Evolutionary conservation across 768 basidiomycete species (phyloP), one percentile per base, ranked within the genome.

Genomic region (Dioszegia hungarica): DNA sequence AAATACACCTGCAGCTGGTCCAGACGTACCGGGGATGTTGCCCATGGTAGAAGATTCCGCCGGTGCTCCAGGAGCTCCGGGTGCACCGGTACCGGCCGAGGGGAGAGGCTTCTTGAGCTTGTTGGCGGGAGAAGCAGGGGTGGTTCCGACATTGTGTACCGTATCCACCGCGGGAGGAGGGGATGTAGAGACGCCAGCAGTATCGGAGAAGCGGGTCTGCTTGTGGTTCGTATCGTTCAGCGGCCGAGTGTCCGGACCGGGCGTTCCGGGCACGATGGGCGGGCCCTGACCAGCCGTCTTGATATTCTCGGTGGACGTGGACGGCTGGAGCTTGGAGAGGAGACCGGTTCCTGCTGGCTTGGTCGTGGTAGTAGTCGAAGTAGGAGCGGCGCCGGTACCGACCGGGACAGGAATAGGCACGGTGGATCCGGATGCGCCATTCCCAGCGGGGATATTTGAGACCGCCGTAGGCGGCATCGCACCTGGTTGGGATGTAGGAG

Each of bases 131-230:
- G 37, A 34, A 1, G 52, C n/a, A 11, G 52, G 28, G 3, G 52
- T 4, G 11, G 40, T 34, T 29, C 41, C 52, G 40, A 41, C 20
- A 25, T 54, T 43, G 28, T 51, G 49, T 17, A 51, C 49, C 17
- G 36, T 51, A 51, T 34, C 34, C 20, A 24, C 15, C 1, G 15
- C 39, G 3, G 37, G 3, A 9, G 52, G 25, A 5, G 56, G 31
- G 9, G 56, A 33, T 1, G 36, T 24, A 14, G 43, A 25, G 11
- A 49, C 47, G 27, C 28, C 37, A 3, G 44, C 47, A 22, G 65
- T 66, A 59, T 70, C 66, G 39, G 66, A 62, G 50, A 70, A 65
- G 19, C 68, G 33, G 12, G 68, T 70, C 19, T 62, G 29, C 37
- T 67, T 67, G 49, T 43, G 60, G 25, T 39, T 46, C 14, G 41